These are phyloP conservation scores for Aschersonia sp. DNA, from an alignment of 2,329 filamentous ascomycete species.

Conservation along the genomic window DNA sequence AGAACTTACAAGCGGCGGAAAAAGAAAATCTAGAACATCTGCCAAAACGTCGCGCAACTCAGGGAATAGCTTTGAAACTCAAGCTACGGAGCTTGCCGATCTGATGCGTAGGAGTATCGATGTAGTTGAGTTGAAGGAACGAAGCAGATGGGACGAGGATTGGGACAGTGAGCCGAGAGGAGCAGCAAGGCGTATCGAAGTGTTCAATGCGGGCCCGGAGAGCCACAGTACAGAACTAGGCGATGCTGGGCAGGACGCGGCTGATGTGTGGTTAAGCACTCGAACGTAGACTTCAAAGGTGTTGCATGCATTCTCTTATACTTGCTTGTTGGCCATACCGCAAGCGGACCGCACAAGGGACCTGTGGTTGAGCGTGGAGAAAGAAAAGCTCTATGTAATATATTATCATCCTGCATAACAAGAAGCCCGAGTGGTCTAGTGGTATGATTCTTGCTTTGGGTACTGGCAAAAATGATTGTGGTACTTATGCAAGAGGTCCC, in stretches of 20 bases:
- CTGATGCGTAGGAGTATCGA: constrained; percentile 35
- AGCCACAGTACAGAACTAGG: constrained; percentile 12
- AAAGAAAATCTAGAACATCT: constrained; percentile 5
- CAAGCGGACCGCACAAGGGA: no score
- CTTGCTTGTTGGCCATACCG: no score
- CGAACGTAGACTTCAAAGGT: neutral
- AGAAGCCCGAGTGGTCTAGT: constrained; percentile 16
- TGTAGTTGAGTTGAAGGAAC: constrained; percentile 28
- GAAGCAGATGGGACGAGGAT: constrained; percentile 25
- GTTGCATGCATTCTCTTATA: neutral
- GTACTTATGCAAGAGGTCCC: constrained; percentile 17
- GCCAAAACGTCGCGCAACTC: constrained; percentile 7
- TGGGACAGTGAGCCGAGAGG: constrained; percentile 18
- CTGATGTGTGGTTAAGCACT: constrained; percentile 16
- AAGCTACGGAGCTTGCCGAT: constrained; percentile 30
- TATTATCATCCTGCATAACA: no score
- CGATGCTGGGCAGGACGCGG: constrained; percentile 11
- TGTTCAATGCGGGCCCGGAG: constrained; percentile 20
- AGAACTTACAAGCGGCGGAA: neutral
- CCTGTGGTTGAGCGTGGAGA: no score
- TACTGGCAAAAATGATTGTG: neutral
- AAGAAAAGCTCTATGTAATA: no score
- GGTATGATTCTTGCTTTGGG: constrained; percentile 21
- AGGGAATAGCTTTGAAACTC: constrained; percentile 28
- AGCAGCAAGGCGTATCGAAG: constrained; percentile 21